A percentile compares a stretch with the other conserved stretches of the same genome.
These are phyloP conservation scores for Coemansia asiatica DNA, from an alignment of 192 early-diverging fungal genomes.

Conservation along the genomic window DNA sequence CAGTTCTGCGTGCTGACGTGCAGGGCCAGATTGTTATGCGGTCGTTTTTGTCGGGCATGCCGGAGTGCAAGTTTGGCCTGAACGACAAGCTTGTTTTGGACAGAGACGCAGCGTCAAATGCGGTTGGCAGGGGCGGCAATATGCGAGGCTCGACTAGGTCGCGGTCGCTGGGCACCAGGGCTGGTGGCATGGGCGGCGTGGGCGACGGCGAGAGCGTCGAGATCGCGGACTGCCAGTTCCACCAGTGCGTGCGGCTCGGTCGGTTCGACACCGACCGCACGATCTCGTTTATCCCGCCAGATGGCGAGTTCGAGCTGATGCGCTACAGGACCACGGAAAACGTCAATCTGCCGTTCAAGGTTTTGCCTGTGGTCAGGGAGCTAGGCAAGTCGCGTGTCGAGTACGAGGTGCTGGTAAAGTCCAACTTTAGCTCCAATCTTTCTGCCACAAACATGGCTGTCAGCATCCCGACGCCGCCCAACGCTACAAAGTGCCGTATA, in stretches of 20 bases:
- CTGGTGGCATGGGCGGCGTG: slow-evolving; percentile 26
- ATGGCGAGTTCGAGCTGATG: slow-evolving; percentile 98
- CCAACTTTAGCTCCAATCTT: slow-evolving; percentile 85
- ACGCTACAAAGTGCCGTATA: slow-evolving; percentile 80
- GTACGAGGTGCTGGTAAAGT: slow-evolving; percentile 87
- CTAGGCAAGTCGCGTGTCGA: slow-evolving; percentile 77
- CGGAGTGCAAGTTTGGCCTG: slow-evolving; percentile 95
- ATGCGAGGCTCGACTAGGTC: not conserved
- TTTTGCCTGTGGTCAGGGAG: slow-evolving; percentile 90
- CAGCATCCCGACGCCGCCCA: slow-evolving; percentile 88
- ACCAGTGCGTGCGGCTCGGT: slow-evolving; percentile 95
- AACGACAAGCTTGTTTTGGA: slow-evolving; percentile 93
- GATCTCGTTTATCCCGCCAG: slow-evolving; percentile 97
- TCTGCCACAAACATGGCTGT: slow-evolving; percentile 87
- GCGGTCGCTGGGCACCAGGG: slow-evolving; percentile 13
- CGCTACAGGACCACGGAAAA: slow-evolving; percentile 92
- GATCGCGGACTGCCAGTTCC: slow-evolving; percentile 97
- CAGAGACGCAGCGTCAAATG: slow-evolving; percentile 57
- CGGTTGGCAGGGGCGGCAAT: slow-evolving; percentile 1
- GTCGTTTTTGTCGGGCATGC: slow-evolving; percentile 94
- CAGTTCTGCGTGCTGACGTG: slow-evolving; percentile 85
- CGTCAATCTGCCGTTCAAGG: slow-evolving; percentile 93
- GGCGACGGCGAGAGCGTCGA: slow-evolving; percentile 68
- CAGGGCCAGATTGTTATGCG: slow-evolving; percentile 91
- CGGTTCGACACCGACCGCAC: slow-evolving; percentile 90